phyloP scores from a whole-genome alignment of 2,329 filamentous ascomycete species.

The Penicillium palitans region DNA sequence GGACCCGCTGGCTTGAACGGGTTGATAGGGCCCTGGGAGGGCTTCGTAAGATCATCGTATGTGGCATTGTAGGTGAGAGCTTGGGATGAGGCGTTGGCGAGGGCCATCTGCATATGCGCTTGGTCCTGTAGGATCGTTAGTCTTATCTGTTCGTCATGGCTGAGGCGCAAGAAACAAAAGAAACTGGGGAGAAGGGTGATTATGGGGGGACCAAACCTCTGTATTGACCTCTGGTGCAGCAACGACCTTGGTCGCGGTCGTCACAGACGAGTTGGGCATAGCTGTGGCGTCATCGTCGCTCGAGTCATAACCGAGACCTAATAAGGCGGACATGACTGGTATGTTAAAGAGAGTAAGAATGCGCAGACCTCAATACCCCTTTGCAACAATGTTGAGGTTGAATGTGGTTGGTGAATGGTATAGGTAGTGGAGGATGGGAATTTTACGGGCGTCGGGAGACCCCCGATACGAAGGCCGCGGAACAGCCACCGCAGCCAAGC shows the following conservation, averaged over 20 bases:
- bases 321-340: conserved; percentile 44
- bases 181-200: conserved; percentile 1
- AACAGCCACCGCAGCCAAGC: conserved; percentile 6
- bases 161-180: neutral
- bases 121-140: conserved; percentile 50
- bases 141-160: conserved; percentile 26
- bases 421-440: conserved; percentile 22
- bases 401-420: conserved; percentile 13
- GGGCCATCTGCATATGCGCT: conserved; percentile 52
- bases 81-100: conserved; percentile 53
- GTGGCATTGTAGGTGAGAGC: conserved; percentile 58
- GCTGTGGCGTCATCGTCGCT: conserved; percentile 49
- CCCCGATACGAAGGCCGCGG: conserved; percentile 26
- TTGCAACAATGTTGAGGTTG: conserved; percentile 5
- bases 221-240: conserved; percentile 56
- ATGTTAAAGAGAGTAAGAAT: conserved; percentile 1
- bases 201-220: conserved; percentile 54
- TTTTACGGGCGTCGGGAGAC: conserved; percentile 36
- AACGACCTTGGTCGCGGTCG: conserved; percentile 42
- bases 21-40: conserved; percentile 68
- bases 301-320: conserved; percentile 49
- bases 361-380: conserved; percentile 4
- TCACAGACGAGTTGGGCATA: conserved; percentile 27
- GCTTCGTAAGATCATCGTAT: conserved; percentile 69
- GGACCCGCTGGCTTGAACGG: conserved; percentile 67